Percentiles rank a stretch among this genome's conserved stretches.
Evolutionary conservation across 2,329 filamentous ascomycete genomes (phyloP).

Genomic region (Ceratocystis colombiana): DNA sequence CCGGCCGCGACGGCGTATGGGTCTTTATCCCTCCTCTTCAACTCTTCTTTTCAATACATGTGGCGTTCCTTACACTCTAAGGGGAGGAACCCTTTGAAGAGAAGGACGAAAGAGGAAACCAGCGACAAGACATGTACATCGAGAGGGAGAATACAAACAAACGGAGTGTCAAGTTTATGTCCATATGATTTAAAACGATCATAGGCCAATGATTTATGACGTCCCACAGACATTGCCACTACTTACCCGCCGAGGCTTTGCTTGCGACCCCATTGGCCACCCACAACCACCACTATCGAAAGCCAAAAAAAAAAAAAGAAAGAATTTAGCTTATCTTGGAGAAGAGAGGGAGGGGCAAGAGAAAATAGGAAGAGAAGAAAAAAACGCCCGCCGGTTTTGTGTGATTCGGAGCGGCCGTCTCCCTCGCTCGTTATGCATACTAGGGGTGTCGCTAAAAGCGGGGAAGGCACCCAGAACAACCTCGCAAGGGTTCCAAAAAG

Average conservation of each 20-base stretch:
- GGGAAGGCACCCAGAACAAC: background rate
- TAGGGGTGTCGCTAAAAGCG: constrained; percentile 2
- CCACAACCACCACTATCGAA: background rate
- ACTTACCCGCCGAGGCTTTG: background rate
- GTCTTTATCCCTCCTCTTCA: background rate
- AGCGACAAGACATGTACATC: background rate
- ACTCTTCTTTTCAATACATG: background rate
- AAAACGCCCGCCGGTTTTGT: background rate
- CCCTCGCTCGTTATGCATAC: background rate
- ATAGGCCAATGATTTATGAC: background rate
- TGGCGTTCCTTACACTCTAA: background rate
- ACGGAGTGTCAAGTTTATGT: background rate
- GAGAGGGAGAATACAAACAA: background rate
- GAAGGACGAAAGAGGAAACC: background rate
- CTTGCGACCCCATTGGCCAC: background rate
- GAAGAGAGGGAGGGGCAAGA: too few relatives aligned
- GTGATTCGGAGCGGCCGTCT: background rate
- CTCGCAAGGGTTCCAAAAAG: too few relatives aligned
- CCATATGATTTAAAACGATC: background rate
- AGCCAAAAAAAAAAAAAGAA: too few relatives aligned
- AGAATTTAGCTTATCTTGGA: too few relatives aligned
- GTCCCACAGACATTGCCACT: background rate
- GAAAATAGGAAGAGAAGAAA: background rate
- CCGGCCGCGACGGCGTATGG: too few relatives aligned
- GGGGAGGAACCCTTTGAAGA: background rate